Base-by-base conservation (phyloP, 257 asterid species). In the Nicotiana tomentosiformis region DNA sequence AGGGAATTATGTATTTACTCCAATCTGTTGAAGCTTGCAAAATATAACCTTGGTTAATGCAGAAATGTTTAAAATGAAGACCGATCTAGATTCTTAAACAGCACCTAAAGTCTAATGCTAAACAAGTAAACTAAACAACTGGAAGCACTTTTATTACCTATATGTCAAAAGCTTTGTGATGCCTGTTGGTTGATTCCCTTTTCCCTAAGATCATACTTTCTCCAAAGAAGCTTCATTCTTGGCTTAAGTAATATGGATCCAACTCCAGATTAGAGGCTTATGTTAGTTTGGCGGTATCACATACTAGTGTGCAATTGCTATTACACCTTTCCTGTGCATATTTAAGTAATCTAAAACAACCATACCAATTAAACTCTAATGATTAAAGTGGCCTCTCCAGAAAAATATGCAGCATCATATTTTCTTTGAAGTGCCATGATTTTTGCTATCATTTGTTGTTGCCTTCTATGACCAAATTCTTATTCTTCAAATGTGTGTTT, bases 61-160 rank as follows among this genome's bases (percentile, higher is more conserved):
- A 51, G 43, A 51, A 15, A 51, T 76, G 80, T 7, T 76, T 4
- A 29, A 0, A 7, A 76, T 29, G 17, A 76, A 76, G 9, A 46
- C 33, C 29, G 1, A 10, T 29, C 29, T 51, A 26, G 65, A 76
- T 51, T 49, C 51, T 51, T 76, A 76, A 76, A 76, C 46, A 51
- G 5, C 65, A 51, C 14, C 5, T 15, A 76, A 29, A 76, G 15
- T 53, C 80, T 51, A 51, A 26, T 51, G 9, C 80, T 74, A 76
- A 76, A 29, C 7, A 76, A 56, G 64, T 46, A 18, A 76, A 76
- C 46, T 16, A n/a, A 51, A 51, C 61, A 51, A 8, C 80, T 16
- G 29, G 80, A 94, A 94, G 77, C 33, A 58, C 84, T 66, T 58
- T 90, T 76, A 80, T 64, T 66, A 49, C 67, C 77, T 10, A 81